Conservation (phyloP, 176 grass and related monocot species). For the Avena sativa region DNA sequence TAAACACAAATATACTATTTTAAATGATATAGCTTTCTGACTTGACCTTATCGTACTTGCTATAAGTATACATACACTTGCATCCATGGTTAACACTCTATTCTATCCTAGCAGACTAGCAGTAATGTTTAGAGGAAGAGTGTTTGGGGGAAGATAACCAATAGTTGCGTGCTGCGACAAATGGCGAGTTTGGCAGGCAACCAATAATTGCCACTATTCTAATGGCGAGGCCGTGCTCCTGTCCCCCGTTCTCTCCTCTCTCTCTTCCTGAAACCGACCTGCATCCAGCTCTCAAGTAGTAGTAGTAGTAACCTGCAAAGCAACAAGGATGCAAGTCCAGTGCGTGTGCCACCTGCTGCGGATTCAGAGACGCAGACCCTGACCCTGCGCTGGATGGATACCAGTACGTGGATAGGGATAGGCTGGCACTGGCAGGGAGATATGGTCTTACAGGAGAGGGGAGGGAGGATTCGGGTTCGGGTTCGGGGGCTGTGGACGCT, state of each 20-base stretch:
- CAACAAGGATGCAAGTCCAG: background rate
- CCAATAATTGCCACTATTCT: constrained; percentile 49
- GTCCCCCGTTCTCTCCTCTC: background rate
- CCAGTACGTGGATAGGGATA: background rate
- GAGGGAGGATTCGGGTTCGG: no score
- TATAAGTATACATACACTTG: no score
- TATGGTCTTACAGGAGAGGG: background rate
- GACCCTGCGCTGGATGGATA: background rate
- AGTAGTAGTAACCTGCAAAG: background rate
- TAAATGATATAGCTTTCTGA: no score
- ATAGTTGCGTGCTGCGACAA: constrained; percentile 30
- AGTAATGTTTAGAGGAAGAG: no score
- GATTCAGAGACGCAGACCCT: constrained; percentile 19
- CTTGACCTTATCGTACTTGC: no score
- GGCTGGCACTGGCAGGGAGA: background rate
- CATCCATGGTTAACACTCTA: no score
- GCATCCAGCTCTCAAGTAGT: background rate
- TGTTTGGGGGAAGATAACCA: no score
- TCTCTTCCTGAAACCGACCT: constrained; percentile 24
- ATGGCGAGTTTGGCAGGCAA: constrained; percentile 39
- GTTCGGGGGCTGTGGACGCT: background rate
- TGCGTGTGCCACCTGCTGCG: background rate
- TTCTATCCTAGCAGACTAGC: no score
- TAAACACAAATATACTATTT: no score
- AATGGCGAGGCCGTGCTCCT: constrained; percentile 23